Conservation (phyloP, 345 rosid genomes). For the Theobroma cacao region DNA sequence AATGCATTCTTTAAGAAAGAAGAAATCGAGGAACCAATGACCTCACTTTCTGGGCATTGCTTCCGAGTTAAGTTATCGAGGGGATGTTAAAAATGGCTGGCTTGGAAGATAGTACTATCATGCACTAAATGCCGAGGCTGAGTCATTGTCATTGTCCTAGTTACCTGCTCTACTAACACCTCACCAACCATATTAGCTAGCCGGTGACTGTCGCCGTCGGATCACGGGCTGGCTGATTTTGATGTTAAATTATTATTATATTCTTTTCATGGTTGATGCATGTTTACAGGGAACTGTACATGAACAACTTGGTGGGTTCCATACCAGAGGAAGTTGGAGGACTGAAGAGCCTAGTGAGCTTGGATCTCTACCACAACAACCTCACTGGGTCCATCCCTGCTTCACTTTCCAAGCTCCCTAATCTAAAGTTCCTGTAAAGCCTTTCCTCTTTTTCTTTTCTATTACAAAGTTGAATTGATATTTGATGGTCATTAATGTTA, state of each 20-base stretch:
- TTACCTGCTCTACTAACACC: neutral
- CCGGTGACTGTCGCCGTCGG: neutral
- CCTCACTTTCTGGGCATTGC: too few relatives aligned
- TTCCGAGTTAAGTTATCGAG: too few relatives aligned
- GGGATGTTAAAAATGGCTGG: too few relatives aligned
- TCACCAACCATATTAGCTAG: neutral
- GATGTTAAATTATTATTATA: neutral
- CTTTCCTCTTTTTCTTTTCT: neutral
- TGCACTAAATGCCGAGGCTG: neutral
- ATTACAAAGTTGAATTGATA: neutral
- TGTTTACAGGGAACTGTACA: constrained; percentile 57
- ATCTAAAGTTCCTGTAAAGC: constrained; percentile 61
- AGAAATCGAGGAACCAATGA: neutral
- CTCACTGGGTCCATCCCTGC: constrained; percentile 62
- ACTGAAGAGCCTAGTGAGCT: constrained; percentile 58
- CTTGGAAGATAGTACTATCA: too few relatives aligned
- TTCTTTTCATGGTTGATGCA: neutral
- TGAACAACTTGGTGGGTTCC: constrained; percentile 49
- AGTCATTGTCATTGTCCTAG: neutral
- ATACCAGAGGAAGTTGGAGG: constrained; percentile 63
- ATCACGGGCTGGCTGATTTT: neutral
- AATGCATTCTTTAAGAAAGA: neutral
- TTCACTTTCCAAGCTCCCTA: constrained; percentile 57
- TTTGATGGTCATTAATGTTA: neutral
- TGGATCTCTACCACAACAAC: constrained; percentile 66